Percentiles rank a stretch among this genome's conserved stretches.
These are phyloP conservation scores for Annona squamosa DNA, from an alignment of 164 flowering plant species.

Conservation along the genomic window DNA sequence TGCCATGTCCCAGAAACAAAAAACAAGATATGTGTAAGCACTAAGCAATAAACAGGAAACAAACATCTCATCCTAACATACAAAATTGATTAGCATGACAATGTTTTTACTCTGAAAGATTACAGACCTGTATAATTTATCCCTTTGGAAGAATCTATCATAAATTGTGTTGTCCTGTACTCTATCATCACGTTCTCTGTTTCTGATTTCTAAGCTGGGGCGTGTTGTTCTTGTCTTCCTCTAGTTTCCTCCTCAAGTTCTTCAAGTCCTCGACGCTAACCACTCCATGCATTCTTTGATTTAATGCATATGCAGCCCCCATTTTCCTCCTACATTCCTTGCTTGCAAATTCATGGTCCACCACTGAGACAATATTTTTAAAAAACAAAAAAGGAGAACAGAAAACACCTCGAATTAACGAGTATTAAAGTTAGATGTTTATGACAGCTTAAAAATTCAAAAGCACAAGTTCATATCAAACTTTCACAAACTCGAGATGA, in stretches of 20 bases:
- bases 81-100: not conserved
- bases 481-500: not conserved
- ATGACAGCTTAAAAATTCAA: not conserved
- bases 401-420: not conserved
- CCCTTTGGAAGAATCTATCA: slow-evolving; percentile 1
- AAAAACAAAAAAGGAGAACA: not conserved
- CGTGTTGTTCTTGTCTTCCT: slow-evolving; percentile 31
- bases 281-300: slow-evolving; percentile 39
- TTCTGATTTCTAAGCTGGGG: slow-evolving; percentile 31
- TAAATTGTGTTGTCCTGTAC: too few relatives aligned
- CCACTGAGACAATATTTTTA: slow-evolving; percentile 43
- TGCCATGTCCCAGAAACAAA: too few relatives aligned
- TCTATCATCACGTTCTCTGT: slow-evolving; percentile 16
- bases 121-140: not conserved
- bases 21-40: too few relatives aligned
- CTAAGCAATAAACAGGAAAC: not conserved
- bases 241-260: slow-evolving; percentile 46
- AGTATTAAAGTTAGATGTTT: too few relatives aligned
- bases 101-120: not conserved
- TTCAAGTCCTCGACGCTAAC: slow-evolving; percentile 55
- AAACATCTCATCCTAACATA: not conserved
- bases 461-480: not conserved
- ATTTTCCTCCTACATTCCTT: slow-evolving; percentile 72
- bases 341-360: slow-evolving; percentile 70
- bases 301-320: slow-evolving; percentile 74